Conservation (phyloP, 2,329 filamentous ascomycete species). For the Pyrenochaeta sp. region DNA sequence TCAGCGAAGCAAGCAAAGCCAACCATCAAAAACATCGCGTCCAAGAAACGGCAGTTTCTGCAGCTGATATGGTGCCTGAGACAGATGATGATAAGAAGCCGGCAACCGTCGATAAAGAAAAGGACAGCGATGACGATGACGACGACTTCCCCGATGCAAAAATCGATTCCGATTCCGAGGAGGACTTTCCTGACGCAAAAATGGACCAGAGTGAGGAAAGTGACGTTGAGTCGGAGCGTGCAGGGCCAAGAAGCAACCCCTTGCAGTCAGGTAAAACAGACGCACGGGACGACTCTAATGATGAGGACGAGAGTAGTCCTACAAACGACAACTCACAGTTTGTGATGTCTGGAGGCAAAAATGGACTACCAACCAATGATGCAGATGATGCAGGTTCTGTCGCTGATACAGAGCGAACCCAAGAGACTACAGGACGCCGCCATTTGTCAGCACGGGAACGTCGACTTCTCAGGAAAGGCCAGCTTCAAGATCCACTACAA, state of each 20-base stretch:
- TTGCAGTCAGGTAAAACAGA: constrained; percentile 42
- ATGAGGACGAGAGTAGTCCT: constrained; percentile 31
- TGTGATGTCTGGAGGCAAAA: constrained; percentile 19
- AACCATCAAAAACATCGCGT: constrained; percentile 79
- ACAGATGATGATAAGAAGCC: constrained; percentile 18
- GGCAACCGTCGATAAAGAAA: constrained; percentile 27
- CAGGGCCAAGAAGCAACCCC: constrained; percentile 45
- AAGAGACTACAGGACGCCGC: constrained; percentile 31
- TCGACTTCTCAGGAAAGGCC: constrained; percentile 48
- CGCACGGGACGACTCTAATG: constrained; percentile 23
- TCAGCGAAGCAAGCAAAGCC: constrained; percentile 85
- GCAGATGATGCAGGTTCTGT: constrained; percentile 36
- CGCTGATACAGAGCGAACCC: constrained; percentile 36
- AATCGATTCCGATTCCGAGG: constrained; percentile 48
- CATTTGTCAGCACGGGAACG: constrained; percentile 50
- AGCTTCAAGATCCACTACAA: constrained; percentile 23
- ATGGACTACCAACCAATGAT: constrained; percentile 7
- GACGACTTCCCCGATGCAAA: constrained; percentile 56
- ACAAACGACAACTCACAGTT: constrained; percentile 8
- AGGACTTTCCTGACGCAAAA: constrained; percentile 55
- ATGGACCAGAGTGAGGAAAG: constrained; percentile 47
- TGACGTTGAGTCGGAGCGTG: constrained; percentile 43
- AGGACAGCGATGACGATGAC: constrained; percentile 50
- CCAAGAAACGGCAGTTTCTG: constrained; percentile 47
- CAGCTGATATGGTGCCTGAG: constrained; percentile 29